Evolutionary conservation across 768 basidiomycete genomes (phyloP), one percentile per base, ranked within the genome.

Genomic region (Leccinum olivaceopallidum): DNA sequence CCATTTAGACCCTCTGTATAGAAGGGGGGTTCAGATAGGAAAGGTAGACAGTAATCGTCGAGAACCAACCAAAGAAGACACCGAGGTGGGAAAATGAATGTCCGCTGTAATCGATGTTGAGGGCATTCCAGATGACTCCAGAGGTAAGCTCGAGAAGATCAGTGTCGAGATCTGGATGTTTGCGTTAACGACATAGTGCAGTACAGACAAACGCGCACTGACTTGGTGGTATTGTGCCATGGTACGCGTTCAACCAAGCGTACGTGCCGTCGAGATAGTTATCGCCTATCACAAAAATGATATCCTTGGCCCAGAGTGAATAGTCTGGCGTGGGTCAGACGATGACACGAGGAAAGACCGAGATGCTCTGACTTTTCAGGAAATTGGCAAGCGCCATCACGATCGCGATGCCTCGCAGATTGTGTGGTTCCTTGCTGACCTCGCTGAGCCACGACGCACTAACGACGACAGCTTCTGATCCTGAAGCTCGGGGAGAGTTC

Each of bases 51-150:
- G 30, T 37, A 10, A 55, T 1, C 22, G 1, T 44, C 9, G 30
- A 54, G n/a, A 55, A 49, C 87, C 57, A 18, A 94, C 96, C 96
- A 73, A 89, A 92, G 77, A 94, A 98, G 10, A 98, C 76, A n/a
- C 97, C 96, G 2, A 98, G 80, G 70, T 98, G 93, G 10, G 91
- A 94, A 75, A 98, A 96, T 0, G 95, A 98, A 74, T 99, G 96
- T 0, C 94, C 92, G 1, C 95, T 93, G 73, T 98, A 98, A 72
- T 98, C 97, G 48, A 99, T 85, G 66, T 90, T 91, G 51, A 99
- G 76, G 12, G 94, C 94, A 1, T 92, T 94, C 97, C 97, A 99
- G 48, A 99, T 90, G 6, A 95, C 89, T 4, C 95, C 95, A 3
- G 93, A 92, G 2, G 85, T 73, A 24, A 92, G 69, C 36, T 78